phyloP scores from a whole-genome alignment of 306 rosid genomes.

The Gastrolobium villosum region DNA sequence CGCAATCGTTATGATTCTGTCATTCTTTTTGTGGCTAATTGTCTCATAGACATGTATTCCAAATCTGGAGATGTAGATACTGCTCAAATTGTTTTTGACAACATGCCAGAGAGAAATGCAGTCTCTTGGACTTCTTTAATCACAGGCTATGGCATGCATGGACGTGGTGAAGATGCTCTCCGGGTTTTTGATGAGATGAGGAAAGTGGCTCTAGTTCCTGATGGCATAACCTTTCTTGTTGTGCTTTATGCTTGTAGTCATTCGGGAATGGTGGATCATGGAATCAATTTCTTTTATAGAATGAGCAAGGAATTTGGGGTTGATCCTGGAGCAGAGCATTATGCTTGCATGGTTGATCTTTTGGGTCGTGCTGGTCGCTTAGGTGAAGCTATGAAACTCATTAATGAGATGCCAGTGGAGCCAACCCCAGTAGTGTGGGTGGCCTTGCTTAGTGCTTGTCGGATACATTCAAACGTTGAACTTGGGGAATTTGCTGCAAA shows the following conservation, averaged over 20 bases:
- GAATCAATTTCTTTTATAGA: conserved; percentile 67
- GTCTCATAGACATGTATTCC: conserved; percentile 89
- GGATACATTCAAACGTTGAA: conserved; percentile 74
- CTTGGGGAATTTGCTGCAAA: conserved; percentile 84
- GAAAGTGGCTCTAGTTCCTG: conserved; percentile 61
- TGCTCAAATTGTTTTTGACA: conserved; percentile 74
- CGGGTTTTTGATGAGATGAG: conserved; percentile 71
- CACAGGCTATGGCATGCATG: conserved; percentile 90
- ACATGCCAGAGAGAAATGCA: conserved; percentile 61
- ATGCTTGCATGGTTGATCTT: conserved; percentile 92
- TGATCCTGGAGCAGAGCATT: conserved; percentile 79
- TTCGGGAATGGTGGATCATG: conserved; percentile 80
- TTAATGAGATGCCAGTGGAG: conserved; percentile 74
- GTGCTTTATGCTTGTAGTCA: conserved; percentile 92
- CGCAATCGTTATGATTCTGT: conserved; percentile 61
- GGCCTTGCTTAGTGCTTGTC: conserved; percentile 80
- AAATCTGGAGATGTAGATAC: conserved; percentile 85
- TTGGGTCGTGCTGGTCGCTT: conserved; percentile 84
- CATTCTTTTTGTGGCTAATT: conserved; percentile 71
- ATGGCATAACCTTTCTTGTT: conserved; percentile 80
- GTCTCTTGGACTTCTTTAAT: conserved; percentile 92
- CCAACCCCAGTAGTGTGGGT: conserved; percentile 82
- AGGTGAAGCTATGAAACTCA: conserved; percentile 69
- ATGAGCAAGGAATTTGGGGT: conserved; percentile 71
- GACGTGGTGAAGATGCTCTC: conserved; percentile 82